Evolutionary conservation across 2,329 filamentous ascomycete species (phyloP), one percentile per base, ranked within the genome.

Genomic region (Aspergillus cejpii): DNA sequence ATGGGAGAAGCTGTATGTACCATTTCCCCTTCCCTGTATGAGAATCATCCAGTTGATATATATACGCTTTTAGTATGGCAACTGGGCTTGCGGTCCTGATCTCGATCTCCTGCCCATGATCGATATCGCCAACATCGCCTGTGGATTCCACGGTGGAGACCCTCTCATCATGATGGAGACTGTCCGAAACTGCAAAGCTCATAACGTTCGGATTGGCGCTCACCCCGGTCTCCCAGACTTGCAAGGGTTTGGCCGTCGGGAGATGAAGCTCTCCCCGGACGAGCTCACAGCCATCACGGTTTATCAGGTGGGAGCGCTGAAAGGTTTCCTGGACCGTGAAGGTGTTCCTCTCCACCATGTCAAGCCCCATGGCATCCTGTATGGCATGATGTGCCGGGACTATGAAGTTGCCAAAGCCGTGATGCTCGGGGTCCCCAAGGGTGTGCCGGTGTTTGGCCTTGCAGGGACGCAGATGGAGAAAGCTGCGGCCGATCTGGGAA

Each of bases 201-300:
- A 80, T 60, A 70, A 70, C 45, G 73, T 84, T 48, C 71, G 69
- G 39, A 66, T 78, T 5, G 81, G 81, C 6, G 81, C 81, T 0
- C 81, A 85, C 53, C 81, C 81, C 0, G 79, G 80, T 1, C 67
- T 83, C 0, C 79, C 77, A n/a, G 81, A 84, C 57, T 70, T 82
- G 17, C 73, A 79, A 63, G 81, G 81, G 6, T 84, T 84, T 53
- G 81, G 81, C 2, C 69, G 81, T 1, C 72, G 81, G 14, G 74
- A 79, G 49, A 83, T 84, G 60, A 75, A 77, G 36, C 70, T 84
- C 54, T 65, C 70, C 1, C 70, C 76, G 1, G 75, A 76, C 14
- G 79, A 82, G 52, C 66, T 79, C 48, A 77, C 75, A 1, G 76
- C 78, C 6, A 74, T 77, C 49, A 71, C 77, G 0, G 62, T 80